These are phyloP conservation scores for Tricholoma sp. DNA, from an alignment of 768 basidiomycete species.

Conservation along the genomic window DNA sequence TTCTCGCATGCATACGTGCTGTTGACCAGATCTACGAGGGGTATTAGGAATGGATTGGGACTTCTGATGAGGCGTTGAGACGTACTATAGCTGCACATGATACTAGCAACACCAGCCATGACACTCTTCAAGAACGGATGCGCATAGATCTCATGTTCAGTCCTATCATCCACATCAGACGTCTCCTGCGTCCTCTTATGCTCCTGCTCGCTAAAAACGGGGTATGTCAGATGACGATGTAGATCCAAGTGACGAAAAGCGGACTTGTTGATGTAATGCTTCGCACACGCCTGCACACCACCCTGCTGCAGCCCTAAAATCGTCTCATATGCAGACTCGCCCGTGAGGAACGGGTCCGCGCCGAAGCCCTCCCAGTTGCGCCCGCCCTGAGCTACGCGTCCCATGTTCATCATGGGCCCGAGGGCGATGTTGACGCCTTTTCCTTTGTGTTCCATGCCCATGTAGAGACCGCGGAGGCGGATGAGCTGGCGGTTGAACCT, in stretches of 20 bases:
- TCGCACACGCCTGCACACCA: conserved; percentile 85
- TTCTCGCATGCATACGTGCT: conserved; percentile 75
- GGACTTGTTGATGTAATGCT: conserved; percentile 77
- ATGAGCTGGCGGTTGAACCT: conserved; percentile 78
- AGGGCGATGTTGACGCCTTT: conserved; percentile 85
- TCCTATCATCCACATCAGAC: conserved; percentile 76
- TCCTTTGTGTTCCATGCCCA: conserved; percentile 78
- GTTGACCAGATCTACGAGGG: conserved; percentile 53
- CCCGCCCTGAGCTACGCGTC: conserved; percentile 71
- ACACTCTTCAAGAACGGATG: conserved; percentile 67
- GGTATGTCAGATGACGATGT: background rate
- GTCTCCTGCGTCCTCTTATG: conserved; percentile 47
- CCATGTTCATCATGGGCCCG: conserved; percentile 85
- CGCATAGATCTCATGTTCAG: conserved; percentile 70
- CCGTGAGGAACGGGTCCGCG: conserved; percentile 82
- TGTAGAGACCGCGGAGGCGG: conserved; percentile 66
- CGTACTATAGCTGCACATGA: conserved; percentile 78
- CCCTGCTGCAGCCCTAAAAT: conserved; percentile 73
- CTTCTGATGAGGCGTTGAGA: conserved; percentile 1
- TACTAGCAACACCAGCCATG: conserved; percentile 65
- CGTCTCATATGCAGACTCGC: conserved; percentile 76
- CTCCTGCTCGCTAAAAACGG: conserved; percentile 56
- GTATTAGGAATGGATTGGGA: background rate
- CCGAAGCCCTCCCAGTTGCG: conserved; percentile 97
- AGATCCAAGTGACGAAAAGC: conserved; percentile 14